phyloP scores from a whole-genome alignment of 208 protist genomes.

The Crithidia acanthocephali region DNA sequence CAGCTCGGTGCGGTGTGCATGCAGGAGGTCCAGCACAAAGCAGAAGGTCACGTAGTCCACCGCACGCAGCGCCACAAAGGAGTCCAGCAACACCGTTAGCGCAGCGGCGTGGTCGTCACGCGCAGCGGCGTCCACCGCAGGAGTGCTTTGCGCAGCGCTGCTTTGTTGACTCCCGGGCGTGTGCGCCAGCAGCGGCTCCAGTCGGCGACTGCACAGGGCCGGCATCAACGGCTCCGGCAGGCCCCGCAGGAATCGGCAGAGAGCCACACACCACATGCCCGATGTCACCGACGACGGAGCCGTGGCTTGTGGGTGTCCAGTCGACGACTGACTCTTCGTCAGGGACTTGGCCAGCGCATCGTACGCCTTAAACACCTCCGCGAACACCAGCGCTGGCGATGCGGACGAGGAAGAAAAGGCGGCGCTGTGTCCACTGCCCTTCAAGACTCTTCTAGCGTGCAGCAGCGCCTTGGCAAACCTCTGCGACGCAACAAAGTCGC shows the following conservation, averaged over 20 bases:
- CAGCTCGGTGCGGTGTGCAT: constrained; percentile 35
- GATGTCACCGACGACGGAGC: neutral
- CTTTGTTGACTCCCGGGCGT: no score
- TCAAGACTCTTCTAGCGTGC: neutral
- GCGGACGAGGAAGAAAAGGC: neutral
- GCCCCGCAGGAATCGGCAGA: constrained; percentile 40
- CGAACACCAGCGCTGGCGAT: constrained; percentile 15
- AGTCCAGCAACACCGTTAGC: constrained; percentile 9
- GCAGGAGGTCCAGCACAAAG: constrained; percentile 18
- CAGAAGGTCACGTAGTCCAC: constrained; percentile 23
- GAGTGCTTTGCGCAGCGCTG: neutral
- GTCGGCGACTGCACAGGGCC: constrained; percentile 44
- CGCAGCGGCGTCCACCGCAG: neutral
- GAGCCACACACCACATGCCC: constrained; percentile 32
- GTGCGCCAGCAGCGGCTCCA: constrained; percentile 35
- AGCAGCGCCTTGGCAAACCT: constrained; percentile 19
- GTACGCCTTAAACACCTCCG: constrained; percentile 16
- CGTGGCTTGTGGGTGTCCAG: neutral
- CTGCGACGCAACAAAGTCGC: constrained; percentile 12
- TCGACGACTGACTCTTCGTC: neutral
- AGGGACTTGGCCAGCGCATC: neutral
- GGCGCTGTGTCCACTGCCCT: neutral
- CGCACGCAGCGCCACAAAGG: constrained; percentile 6
- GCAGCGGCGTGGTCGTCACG: neutral
- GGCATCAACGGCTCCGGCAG: constrained; percentile 56